Conservation (phyloP, 2,329 filamentous ascomycete genomes). For the Ceratocystis cacaofunesta region DNA sequence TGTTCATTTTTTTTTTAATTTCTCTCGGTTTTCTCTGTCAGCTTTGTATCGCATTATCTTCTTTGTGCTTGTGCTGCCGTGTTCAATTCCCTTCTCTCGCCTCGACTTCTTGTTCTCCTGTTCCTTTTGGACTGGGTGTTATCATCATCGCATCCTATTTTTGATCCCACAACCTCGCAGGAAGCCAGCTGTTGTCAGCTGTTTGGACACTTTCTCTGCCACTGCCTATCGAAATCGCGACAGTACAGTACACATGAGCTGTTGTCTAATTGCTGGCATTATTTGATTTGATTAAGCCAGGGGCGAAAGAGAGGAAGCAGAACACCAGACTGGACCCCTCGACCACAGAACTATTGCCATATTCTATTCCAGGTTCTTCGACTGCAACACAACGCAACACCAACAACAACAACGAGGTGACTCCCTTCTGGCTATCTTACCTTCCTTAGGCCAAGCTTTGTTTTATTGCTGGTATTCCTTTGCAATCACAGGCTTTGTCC, state of each 20-base stretch:
- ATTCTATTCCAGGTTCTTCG: slow-evolving; percentile 1
- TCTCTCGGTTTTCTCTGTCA: neutral
- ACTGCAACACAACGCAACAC: neutral
- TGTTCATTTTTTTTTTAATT: neutral
- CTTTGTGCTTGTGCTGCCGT: neutral
- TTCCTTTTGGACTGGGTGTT: neutral
- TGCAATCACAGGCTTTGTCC: neutral
- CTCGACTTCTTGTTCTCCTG: neutral
- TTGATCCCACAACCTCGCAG: neutral
- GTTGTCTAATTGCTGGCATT: neutral
- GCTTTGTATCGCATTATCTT: neutral
- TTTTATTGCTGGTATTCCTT: neutral
- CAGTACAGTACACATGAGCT: slow-evolving; percentile 2
- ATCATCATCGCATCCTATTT: neutral
- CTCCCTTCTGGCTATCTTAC: slow-evolving; percentile 4
- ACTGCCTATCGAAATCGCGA: slow-evolving; percentile 1
- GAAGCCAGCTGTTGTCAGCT: neutral
- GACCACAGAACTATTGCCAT: slow-evolving; percentile 2
- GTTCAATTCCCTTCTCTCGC: neutral
- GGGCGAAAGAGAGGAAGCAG: slow-evolving; percentile 12
- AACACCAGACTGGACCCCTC: slow-evolving; percentile 12
- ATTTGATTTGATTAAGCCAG: slow-evolving; percentile 13
- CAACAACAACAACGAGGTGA: neutral
- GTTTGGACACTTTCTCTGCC: neutral
- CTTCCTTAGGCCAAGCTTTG: neutral